These are phyloP conservation scores for maize (Zea mays) DNA, from an alignment of 176 grass and related monocot genomes.

Conservation along the genomic window DNA sequence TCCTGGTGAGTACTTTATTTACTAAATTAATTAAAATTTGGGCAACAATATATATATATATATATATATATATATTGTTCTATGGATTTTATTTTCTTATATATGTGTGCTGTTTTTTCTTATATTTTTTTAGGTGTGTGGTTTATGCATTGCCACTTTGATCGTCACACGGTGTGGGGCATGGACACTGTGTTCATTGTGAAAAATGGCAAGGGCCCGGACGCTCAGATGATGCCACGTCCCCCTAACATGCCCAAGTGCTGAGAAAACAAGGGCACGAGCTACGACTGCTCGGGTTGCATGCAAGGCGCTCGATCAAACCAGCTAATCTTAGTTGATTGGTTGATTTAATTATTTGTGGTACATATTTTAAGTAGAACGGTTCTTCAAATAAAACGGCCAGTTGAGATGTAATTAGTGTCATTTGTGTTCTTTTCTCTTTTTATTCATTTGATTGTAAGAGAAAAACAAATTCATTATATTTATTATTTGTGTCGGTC, in stretches of 20 bases:
- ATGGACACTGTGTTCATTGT: conserved; percentile 77
- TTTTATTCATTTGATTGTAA: neutral
- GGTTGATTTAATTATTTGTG: neutral
- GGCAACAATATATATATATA: neutral
- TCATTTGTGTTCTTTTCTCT: neutral
- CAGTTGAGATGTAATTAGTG: neutral
- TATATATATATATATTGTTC: neutral
- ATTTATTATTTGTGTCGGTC: neutral
- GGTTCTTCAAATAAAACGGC: neutral
- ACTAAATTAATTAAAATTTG: neutral
- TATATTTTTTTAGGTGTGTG: conserved; percentile 49
- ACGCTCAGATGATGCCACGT: conserved; percentile 41
- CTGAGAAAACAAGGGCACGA: conserved; percentile 1
- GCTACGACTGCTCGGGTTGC: no score
- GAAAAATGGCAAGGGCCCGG: conserved; percentile 44
- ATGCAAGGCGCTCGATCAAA: neutral
- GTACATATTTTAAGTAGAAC: neutral
- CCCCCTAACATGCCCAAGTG: conserved; percentile 58
- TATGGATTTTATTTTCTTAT: neutral
- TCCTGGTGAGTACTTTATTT: conserved; percentile 30
- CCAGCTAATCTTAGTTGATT: neutral
- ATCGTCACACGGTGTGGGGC: conserved; percentile 58
- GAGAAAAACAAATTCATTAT: neutral
- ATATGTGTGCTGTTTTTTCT: neutral
- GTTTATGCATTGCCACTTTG: conserved; percentile 82